These are phyloP conservation scores for Retiboletus flavoniger DNA, from an alignment of 1,284 basidiomycete genomes.

Conservation along the genomic window DNA sequence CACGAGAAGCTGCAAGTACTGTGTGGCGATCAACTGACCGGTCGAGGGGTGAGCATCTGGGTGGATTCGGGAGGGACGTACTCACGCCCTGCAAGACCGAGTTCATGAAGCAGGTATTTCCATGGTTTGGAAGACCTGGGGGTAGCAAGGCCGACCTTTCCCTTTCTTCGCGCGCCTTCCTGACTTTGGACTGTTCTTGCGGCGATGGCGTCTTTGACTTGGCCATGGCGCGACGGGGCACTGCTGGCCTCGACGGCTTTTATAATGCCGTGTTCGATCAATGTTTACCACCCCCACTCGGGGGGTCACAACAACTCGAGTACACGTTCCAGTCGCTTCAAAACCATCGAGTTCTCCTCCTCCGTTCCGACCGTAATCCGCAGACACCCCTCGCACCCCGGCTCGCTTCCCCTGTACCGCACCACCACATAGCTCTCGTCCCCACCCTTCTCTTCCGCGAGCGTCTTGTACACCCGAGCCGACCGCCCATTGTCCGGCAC, in stretches of 20 bases:
- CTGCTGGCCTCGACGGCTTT: too few relatives aligned
- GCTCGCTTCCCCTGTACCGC: constrained; percentile 83
- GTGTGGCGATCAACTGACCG: constrained; percentile 62
- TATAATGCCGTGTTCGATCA: too few relatives aligned
- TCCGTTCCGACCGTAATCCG: constrained; percentile 89
- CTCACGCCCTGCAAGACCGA: constrained; percentile 74
- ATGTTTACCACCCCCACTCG: not conserved
- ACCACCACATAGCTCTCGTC: constrained; percentile 88
- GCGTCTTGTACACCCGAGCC: constrained; percentile 70
- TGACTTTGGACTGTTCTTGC: constrained; percentile 60
- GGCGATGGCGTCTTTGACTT: constrained; percentile 58
- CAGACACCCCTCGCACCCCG: constrained; percentile 86
- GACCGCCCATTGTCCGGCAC: constrained; percentile 71
- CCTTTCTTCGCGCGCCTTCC: constrained; percentile 59
- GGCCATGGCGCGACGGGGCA: constrained; percentile 48
- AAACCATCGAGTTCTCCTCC: constrained; percentile 69
- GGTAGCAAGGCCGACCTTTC: constrained; percentile 60
- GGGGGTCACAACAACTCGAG: constrained; percentile 12
- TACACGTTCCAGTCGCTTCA: constrained; percentile 49
- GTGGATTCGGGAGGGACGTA: constrained; percentile 8
- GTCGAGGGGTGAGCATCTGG: not conserved
- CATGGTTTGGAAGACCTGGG: constrained; percentile 80
- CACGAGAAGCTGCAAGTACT: constrained; percentile 57
- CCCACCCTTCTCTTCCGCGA: constrained; percentile 85
- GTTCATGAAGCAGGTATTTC: constrained; percentile 93